These are phyloP conservation scores for Gastrolobium bilobum DNA, from an alignment of 306 rosid genomes.

Conservation along the genomic window DNA sequence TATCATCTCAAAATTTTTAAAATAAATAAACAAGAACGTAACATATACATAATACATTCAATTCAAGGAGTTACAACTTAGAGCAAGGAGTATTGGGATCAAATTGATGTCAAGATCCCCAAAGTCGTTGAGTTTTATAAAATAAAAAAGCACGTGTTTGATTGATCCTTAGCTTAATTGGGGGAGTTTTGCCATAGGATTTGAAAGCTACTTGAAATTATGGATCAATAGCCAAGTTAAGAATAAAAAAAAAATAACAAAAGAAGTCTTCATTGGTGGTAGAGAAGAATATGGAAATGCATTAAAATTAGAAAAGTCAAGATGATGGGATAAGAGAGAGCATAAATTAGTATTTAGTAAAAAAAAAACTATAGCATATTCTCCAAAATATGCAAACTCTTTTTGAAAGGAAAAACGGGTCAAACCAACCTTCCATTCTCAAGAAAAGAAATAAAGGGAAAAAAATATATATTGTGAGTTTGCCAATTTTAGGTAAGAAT, in stretches of 20 bases:
- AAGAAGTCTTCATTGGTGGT: too few species aligned
- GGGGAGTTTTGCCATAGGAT: background rate
- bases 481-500: background rate
- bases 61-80: too few species aligned
- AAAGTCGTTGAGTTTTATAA: constrained; percentile 12
- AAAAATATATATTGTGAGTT: background rate
- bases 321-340: background rate
- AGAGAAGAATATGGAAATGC: too few species aligned
- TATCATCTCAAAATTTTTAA: background rate
- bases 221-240: background rate
- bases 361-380: background rate
- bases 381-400: background rate
- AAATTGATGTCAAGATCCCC: background rate
- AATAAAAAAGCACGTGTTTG: background rate
- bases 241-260: background rate
- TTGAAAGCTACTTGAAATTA: constrained; percentile 6
- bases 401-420: constrained; percentile 9
- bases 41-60: background rate
- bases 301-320: background rate
- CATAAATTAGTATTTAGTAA: background rate
- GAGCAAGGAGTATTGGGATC: background rate
- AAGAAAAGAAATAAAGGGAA: background rate
- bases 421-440: background rate
- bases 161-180: background rate
- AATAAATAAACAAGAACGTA: too few species aligned